These are phyloP conservation scores for Aurifilum marmelostoma DNA, from an alignment of 2,329 filamentous ascomycete species.

Conservation along the genomic window DNA sequence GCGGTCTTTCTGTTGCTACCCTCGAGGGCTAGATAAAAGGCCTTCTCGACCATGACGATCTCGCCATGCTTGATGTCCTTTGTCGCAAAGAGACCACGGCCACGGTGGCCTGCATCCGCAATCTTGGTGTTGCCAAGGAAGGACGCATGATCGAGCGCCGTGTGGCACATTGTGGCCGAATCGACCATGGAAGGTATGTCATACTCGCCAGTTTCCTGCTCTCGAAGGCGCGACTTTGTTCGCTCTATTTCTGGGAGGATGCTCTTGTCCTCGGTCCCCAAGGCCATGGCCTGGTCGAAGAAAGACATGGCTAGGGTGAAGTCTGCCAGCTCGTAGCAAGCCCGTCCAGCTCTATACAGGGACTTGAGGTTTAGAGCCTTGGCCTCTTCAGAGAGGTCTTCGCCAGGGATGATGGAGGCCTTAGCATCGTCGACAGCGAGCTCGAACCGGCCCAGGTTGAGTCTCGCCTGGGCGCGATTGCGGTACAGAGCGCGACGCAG, in stretches of 20 bases:
- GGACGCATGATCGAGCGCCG: conserved; percentile 40
- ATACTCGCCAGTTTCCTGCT: conserved; percentile 37
- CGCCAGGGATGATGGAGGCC: neutral
- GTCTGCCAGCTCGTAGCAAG: neutral
- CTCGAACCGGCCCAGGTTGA: conserved; percentile 8
- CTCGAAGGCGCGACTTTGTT: conserved; percentile 20
- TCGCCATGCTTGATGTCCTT: conserved; percentile 43
- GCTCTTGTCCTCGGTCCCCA: neutral
- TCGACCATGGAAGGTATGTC: conserved; percentile 37
- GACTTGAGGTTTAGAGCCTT: neutral
- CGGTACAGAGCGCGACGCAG: conserved; percentile 8
- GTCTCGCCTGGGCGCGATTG: conserved; percentile 1
- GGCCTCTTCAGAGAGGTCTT: neutral
- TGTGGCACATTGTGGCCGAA: conserved; percentile 28
- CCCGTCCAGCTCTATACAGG: neutral
- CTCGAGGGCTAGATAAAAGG: conserved; percentile 24
- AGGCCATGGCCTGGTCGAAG: neutral
- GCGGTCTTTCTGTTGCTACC: neutral
- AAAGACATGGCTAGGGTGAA: neutral
- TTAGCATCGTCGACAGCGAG: conserved; percentile 8
- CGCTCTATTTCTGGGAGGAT: neutral
- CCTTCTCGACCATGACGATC: conserved; percentile 48
- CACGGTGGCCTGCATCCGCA: conserved; percentile 39
- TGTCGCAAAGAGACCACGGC: conserved; percentile 48
- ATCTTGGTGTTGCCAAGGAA: conserved; percentile 41